Percentiles rank a stretch among this genome's conserved stretches.
These are phyloP conservation scores for Vicia sativa DNA, from an alignment of 306 rosid genomes.

Conservation along the genomic window DNA sequence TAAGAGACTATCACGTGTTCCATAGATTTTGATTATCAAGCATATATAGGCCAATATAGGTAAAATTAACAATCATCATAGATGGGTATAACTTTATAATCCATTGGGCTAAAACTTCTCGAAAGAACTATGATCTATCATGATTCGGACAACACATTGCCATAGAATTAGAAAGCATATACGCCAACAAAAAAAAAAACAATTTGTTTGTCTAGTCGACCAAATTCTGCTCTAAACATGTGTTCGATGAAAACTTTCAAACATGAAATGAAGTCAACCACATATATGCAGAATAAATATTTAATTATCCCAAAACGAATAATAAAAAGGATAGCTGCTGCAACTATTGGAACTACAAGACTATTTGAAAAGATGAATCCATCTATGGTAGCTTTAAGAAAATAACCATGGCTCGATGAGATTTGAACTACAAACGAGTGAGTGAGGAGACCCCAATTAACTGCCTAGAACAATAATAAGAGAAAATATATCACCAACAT, in stretches of 20 bases:
- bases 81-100: neutral
- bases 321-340: constrained; percentile 5
- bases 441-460: neutral
- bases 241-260: neutral
- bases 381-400: neutral
- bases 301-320: constrained; percentile 1
- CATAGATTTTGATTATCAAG: neutral
- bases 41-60: constrained; percentile 2
- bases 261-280: constrained; percentile 11
- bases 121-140: neutral
- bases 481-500: constrained; percentile 23
- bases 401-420: neutral
- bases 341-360: neutral
- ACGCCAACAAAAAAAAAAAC: neutral
- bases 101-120: neutral
- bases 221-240: constrained; percentile 2
- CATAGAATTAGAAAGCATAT: neutral
- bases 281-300: neutral
- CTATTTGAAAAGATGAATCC: neutral
- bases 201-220: neutral
- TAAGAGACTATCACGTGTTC: constrained; percentile 1
- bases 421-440: neutral
- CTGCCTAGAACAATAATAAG: neutral
- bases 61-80: neutral
- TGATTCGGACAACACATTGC: neutral